Evolutionary conservation across 169 alveolate genomes (phyloP).

Genomic region (Theileria orientalis): DNA sequence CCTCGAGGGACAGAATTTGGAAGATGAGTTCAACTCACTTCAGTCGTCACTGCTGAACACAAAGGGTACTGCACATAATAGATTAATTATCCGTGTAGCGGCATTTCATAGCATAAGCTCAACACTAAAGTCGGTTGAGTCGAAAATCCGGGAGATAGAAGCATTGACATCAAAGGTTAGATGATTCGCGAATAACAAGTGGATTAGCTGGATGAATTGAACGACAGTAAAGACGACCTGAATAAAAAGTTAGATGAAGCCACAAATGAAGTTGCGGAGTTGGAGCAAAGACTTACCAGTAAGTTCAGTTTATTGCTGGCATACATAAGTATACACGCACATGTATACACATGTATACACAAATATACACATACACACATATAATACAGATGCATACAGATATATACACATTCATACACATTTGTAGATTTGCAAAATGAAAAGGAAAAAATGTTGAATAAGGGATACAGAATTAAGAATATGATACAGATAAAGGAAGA

Average conservation of each 20-base stretch:
- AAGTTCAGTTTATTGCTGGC: too few species aligned
- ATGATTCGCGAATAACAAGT: too few species aligned
- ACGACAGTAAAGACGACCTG: slow-evolving; percentile 32
- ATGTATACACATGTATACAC: too few species aligned
- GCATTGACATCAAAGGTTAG: slow-evolving; percentile 17
- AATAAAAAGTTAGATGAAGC: slow-evolving; percentile 14
- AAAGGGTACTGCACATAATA: slow-evolving; percentile 19
- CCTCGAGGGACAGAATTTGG: background rate
- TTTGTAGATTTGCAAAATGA: background rate
- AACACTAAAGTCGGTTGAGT: slow-evolving; percentile 9
- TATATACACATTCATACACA: background rate
- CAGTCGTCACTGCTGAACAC: background rate
- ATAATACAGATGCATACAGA: too few species aligned
- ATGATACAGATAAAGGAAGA: background rate
- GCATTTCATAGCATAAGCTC: slow-evolving; percentile 13
- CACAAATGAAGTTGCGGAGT: too few species aligned
- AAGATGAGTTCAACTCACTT: background rate
- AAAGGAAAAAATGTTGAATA: background rate
- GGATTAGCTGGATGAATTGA: slow-evolving; percentile 27
- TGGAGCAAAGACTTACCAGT: too few species aligned
- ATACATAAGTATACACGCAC: too few species aligned
- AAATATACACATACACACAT: too few species aligned
- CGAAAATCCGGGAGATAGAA: slow-evolving; percentile 23
- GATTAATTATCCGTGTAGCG: slow-evolving; percentile 18
- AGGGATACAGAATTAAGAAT: slow-evolving; percentile 17